A percentile compares a stretch with the other conserved stretches of the same genome.
phyloP scores from a whole-genome alignment of 768 basidiomycete genomes.

The Favolaschia claudopus region DNA sequence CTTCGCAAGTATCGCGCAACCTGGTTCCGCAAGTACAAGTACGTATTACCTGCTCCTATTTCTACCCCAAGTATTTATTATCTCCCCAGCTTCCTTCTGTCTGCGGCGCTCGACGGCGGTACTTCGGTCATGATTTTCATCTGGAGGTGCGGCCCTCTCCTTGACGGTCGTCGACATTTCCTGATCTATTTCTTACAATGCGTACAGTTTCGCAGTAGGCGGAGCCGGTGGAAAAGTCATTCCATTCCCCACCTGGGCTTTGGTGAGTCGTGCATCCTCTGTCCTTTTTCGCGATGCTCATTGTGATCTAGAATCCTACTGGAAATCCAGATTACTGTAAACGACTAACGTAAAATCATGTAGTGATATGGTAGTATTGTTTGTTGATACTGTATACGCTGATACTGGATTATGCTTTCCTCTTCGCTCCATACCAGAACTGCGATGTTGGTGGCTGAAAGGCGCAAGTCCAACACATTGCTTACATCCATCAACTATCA shows the following conservation, averaged over 20 bases:
- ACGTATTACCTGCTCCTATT: neutral
- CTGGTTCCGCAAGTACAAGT: slow-evolving; percentile 47
- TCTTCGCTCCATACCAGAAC: too few relatives aligned
- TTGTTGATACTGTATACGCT: too few relatives aligned
- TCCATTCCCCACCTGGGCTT: slow-evolving; percentile 34
- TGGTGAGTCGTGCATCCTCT: slow-evolving; percentile 20
- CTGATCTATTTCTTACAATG: too few relatives aligned
- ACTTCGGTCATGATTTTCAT: slow-evolving; percentile 9
- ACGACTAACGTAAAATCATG: slow-evolving; percentile 31
- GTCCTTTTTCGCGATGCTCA: neutral
- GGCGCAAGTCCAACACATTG: too few relatives aligned
- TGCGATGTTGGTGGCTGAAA: too few relatives aligned
- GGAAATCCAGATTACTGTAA: slow-evolving; percentile 45
- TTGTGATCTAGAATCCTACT: slow-evolving; percentile 30
- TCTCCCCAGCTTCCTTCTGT: slow-evolving; percentile 26
- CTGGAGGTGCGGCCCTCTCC: too few relatives aligned
- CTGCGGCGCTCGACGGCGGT: slow-evolving; percentile 27
- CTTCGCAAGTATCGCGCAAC: slow-evolving; percentile 40
- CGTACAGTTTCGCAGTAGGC: slow-evolving; percentile 39
- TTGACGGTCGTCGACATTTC: too few relatives aligned
- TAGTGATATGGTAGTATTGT: too few relatives aligned
- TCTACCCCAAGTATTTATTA: neutral
- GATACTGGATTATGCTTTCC: too few relatives aligned
- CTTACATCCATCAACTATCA: too few relatives aligned
- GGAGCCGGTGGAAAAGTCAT: slow-evolving; percentile 34